Evolutionary conservation across 768 basidiomycete species (phyloP).

Genomic region (Chalciporus sphaerocephalus): DNA sequence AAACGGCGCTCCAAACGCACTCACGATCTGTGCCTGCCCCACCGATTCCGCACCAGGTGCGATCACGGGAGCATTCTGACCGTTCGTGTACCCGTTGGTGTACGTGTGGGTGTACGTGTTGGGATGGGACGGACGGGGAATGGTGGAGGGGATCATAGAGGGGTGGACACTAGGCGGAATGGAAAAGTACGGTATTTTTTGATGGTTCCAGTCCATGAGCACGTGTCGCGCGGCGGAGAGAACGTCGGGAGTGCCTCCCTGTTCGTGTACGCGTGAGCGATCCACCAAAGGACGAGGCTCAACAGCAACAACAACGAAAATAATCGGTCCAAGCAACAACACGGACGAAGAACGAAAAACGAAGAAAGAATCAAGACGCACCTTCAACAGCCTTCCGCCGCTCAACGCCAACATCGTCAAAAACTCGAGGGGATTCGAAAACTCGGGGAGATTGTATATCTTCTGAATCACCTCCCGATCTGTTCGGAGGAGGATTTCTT

Average conservation of each 20-base stretch:
- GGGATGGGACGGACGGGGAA: slow-evolving; percentile 27
- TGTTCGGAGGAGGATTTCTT: slow-evolving; percentile 78
- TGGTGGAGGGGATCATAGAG: slow-evolving; percentile 57
- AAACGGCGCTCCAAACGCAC: slow-evolving; percentile 71
- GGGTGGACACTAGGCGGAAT: slow-evolving; percentile 75
- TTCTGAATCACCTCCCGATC: slow-evolving; percentile 67
- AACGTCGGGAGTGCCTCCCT: slow-evolving; percentile 91
- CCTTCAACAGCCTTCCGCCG: slow-evolving; percentile 82
- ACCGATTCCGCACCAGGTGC: slow-evolving; percentile 76
- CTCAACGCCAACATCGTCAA: slow-evolving; percentile 84
- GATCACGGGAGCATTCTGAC: slow-evolving; percentile 40
- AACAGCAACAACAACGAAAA: no score
- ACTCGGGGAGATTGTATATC: slow-evolving; percentile 82
- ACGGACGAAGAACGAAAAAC: background rate
- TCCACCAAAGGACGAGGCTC: no score
- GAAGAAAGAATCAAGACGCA: slow-evolving; percentile 28
- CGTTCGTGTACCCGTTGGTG: no score
- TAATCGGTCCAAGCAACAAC: background rate
- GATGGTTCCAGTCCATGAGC: slow-evolving; percentile 90
- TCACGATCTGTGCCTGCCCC: slow-evolving; percentile 76
- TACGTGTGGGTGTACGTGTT: no score
- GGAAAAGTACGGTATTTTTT: slow-evolving; percentile 90
- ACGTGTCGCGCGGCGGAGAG: slow-evolving; percentile 78
- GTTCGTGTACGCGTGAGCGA: no score
- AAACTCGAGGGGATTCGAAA: slow-evolving; percentile 71